phyloP scores from a whole-genome alignment of 805 yeast species.

The Candida manassasensis region DNA sequence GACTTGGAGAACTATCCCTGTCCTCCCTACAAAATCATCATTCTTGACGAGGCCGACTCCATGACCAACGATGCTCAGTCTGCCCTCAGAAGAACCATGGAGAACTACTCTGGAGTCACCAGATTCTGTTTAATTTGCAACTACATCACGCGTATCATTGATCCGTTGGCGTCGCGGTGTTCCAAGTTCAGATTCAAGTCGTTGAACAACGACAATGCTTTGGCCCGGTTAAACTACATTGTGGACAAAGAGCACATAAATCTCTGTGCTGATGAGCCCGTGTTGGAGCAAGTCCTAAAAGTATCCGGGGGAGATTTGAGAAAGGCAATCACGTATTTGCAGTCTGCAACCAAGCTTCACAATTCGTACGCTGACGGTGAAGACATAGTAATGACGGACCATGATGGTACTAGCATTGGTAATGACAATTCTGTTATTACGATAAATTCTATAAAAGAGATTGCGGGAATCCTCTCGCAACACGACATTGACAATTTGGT shows the following conservation, averaged over 20 bases:
- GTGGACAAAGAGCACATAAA: constrained; percentile 36
- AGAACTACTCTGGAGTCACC: constrained; percentile 68
- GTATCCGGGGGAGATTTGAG: constrained; percentile 88
- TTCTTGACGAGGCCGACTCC: constrained; percentile 93
- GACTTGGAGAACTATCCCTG: constrained; percentile 80
- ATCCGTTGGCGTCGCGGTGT: constrained; percentile 94
- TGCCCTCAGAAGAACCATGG: constrained; percentile 79
- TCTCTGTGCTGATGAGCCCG: constrained; percentile 41
- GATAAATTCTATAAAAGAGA: constrained; percentile 50
- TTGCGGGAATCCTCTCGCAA: constrained; percentile 71
- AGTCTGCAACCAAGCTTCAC: constrained; percentile 68
- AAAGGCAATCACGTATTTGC: constrained; percentile 85
- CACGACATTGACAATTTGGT: constrained; percentile 40
- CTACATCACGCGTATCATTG: constrained; percentile 93
- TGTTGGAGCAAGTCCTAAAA: constrained; percentile 57
- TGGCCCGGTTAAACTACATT: constrained; percentile 60
- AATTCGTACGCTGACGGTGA: constrained; percentile 25
- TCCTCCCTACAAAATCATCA: constrained; percentile 92
- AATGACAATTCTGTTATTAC: constrained; percentile 36
- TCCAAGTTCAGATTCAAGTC: constrained; percentile 89
- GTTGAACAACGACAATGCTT: constrained; percentile 66
- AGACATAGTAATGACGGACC: constrained; percentile 26
- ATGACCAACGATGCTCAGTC: constrained; percentile 97
- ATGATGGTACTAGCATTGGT: constrained; percentile 21
- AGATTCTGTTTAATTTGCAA: constrained; percentile 94